Evolutionary conservation across 441 rosid genomes (phyloP).

Genomic region (Pelargonium myrrhifolium): DNA sequence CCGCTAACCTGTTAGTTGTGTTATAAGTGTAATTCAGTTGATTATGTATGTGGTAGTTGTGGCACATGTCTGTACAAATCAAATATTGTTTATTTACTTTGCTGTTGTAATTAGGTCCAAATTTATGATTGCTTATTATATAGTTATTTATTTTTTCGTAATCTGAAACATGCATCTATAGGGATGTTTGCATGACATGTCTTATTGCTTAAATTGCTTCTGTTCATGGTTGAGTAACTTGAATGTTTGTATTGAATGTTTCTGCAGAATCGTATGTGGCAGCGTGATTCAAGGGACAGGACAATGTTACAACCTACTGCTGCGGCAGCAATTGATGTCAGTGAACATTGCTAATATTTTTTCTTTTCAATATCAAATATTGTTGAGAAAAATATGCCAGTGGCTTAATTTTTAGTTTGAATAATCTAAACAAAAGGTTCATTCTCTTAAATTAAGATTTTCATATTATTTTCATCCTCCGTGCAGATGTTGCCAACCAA

Average conservation of each 20-base stretch:
- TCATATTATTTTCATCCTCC: conserved; percentile 16
- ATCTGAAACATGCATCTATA: conserved; percentile 4
- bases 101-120: background rate
- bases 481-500: conserved; percentile 80
- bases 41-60: background rate
- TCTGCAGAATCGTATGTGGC: conserved; percentile 74
- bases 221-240: conserved; percentile 11
- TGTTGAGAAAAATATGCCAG: background rate
- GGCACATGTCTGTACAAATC: background rate
- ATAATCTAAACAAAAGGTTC: conserved; percentile 5
- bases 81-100: background rate
- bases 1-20: too few relatives aligned
- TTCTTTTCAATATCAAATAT: conserved; percentile 12
- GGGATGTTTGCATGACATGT: conserved; percentile 6
- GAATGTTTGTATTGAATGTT: conserved; percentile 15
- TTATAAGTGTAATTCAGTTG: background rate
- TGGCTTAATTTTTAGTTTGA: conserved; percentile 2
- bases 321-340: conserved; percentile 88
- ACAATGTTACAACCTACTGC: conserved; percentile 75
- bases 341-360: conserved; percentile 21
- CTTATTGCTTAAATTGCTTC: conserved; percentile 7
- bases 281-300: conserved; percentile 76
- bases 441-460: conserved; percentile 5
- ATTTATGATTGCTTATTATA: background rate
- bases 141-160: conserved; percentile 4